Evolutionary conservation across 2,329 filamentous ascomycete genomes (phyloP), one percentile per base, ranked within the genome.

Genomic region (Zopfia rhizophila): DNA sequence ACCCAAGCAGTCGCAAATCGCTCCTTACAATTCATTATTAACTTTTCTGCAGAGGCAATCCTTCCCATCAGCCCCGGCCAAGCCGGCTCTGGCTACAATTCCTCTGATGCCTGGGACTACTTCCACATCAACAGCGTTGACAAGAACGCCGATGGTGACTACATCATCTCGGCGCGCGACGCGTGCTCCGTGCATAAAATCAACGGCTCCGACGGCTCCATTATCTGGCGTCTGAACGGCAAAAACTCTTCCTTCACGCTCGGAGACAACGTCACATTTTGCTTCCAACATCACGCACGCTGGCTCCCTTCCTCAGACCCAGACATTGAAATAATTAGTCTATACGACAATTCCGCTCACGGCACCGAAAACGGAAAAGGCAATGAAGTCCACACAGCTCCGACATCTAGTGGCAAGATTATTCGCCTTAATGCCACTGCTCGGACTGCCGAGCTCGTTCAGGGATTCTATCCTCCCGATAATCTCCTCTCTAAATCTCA

Each of bases 201-300:
- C 42, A 59, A 54, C 14, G 60, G 55, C 31, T 40, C 41, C 3
- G 48, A 56, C 28, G 58, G 60, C 3, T 38, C 41, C 12, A 55
- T 65, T n/a, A 62, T 73, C 18, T 66, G 63, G 63, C 60, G 67
- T 23, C 53, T 75, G 6, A 64, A 73, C 49, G 61, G 62, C 32
- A 57, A 53, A 19, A 55, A 46, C 12, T 60, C 56, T 0, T 50
- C 54, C 16, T 65, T 65, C 32, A 38, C 38, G 3, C 38, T 60
- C 21, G 53, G 45, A 6, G 25, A 42, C 7, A 57, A 58, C 39
- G 44, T 57, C 7, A 51, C 50, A 3, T 58, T 65, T 40, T 54
- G 54, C 45, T 64, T 63, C 42, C 81, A 83, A 55, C 80, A 83
- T 56, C 74, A 82, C 49, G 80, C 78, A 0, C 73, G 77, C 17